A percentile compares a stretch with the other conserved stretches of the same genome.
Conservation (phyloP, 208 protist genomes). For the Polymyxa betae region DNA sequence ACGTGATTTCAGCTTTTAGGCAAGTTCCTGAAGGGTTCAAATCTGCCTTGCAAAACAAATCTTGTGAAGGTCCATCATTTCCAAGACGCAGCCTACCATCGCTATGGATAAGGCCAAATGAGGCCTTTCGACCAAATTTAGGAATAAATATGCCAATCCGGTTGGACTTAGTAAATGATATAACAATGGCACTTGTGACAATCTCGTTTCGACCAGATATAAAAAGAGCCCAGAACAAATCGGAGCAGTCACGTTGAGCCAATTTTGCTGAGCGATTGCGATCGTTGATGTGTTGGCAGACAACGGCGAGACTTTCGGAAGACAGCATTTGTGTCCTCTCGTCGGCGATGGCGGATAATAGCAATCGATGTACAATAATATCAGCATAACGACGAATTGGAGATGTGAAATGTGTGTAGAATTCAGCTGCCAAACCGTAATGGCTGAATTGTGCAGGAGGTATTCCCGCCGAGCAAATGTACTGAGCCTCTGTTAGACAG, state of each 20-base stretch:
- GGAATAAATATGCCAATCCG: not conserved
- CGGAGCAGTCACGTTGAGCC: conserved; percentile 1
- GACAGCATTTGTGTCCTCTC: conserved; percentile 61
- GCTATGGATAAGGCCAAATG: too few species aligned
- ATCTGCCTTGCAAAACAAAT: too few species aligned
- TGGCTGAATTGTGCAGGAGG: conserved; percentile 74
- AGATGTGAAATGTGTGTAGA: conserved; percentile 93
- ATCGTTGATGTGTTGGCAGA: conserved; percentile 38
- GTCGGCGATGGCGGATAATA: conserved; percentile 76
- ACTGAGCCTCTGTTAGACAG: conserved; percentile 72
- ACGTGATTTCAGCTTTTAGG: too few species aligned
- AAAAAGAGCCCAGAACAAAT: conserved; percentile 4
- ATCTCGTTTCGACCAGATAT: not conserved
- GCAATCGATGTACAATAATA: conserved; percentile 84
- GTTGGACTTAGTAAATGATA: not conserved
- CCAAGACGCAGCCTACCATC: too few species aligned
- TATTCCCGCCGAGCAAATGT: conserved; percentile 3
- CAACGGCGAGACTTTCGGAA: not conserved
- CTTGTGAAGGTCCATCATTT: too few species aligned
- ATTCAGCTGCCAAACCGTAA: conserved; percentile 79
- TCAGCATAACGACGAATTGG: conserved; percentile 87
- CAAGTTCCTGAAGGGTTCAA: too few species aligned
- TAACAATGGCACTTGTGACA: not conserved
- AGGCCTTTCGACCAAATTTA: conserved; percentile 8
- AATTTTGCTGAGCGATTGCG: conserved; percentile 29